Evolutionary conservation across 179 eudicot species (phyloP).

Genomic region (Silene coronaria): DNA sequence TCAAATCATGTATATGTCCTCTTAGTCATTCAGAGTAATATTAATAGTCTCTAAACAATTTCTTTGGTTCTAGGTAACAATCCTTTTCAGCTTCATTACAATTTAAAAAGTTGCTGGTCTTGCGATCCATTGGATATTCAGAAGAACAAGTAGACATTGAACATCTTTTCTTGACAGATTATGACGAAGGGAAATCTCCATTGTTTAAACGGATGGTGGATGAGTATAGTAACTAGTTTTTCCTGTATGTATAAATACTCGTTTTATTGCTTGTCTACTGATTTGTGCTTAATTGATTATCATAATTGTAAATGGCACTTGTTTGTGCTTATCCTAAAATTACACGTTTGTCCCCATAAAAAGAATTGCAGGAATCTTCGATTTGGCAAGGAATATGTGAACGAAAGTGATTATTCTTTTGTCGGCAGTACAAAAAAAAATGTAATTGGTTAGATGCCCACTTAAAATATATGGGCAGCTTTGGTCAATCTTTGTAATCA

Average conservation of each 20-base stretch:
- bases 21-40: neutral
- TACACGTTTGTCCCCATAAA: too few relatives aligned
- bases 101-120: conserved; percentile 68
- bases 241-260: conserved; percentile 51
- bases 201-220: conserved; percentile 84
- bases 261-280: neutral
- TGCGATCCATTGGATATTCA: conserved; percentile 81
- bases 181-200: conserved; percentile 76
- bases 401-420: too few relatives aligned
- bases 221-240: conserved; percentile 53
- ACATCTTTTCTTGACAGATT: conserved; percentile 85
- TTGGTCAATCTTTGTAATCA: too few relatives aligned
- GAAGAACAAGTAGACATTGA: conserved; percentile 78
- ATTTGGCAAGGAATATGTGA: too few relatives aligned
- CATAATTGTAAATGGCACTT: too few relatives aligned
- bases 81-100: conserved; percentile 81
- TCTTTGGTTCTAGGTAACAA: conserved; percentile 64
- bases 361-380: too few relatives aligned
- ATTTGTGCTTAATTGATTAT: conserved; percentile 10
- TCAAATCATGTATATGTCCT: too few relatives aligned
- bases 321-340: too few relatives aligned
- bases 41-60: neutral
- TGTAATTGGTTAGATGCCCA: too few relatives aligned
- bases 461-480: too few relatives aligned
- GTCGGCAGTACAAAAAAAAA: too few relatives aligned